Evolutionary conservation across 108 stramenopile genomes (phyloP).

Genomic region (Cylindrotheca fusiformis): DNA sequence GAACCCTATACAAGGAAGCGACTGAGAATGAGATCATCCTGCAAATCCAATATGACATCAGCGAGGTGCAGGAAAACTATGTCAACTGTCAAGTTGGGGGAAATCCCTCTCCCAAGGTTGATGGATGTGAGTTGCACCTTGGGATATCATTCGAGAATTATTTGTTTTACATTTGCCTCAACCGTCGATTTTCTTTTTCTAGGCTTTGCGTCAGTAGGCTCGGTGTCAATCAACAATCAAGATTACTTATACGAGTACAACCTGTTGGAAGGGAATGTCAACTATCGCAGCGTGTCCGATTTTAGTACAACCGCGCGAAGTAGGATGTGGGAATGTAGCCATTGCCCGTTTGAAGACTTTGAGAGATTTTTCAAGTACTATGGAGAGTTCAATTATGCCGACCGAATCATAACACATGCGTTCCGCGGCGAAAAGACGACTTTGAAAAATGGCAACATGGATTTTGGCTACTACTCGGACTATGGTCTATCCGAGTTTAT

Average conservation of each 20-base stretch:
- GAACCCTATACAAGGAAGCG: slow-evolving; percentile 17
- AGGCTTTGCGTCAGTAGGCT: no score
- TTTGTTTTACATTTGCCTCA: no score
- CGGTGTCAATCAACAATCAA: no score
- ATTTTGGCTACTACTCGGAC: slow-evolving; percentile 15
- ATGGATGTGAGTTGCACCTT: slow-evolving; percentile 36
- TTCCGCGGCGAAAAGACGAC: slow-evolving; percentile 34
- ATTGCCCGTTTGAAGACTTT: slow-evolving; percentile 49
- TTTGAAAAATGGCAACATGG: slow-evolving; percentile 58
- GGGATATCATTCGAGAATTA: no score
- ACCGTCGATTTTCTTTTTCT: no score
- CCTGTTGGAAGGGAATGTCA: slow-evolving; percentile 40
- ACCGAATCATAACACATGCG: slow-evolving; percentile 59
- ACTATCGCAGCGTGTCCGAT: slow-evolving; percentile 44
- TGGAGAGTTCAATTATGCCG: slow-evolving; percentile 64
- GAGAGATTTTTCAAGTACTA: slow-evolving; percentile 64
- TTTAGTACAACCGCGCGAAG: slow-evolving; percentile 49
- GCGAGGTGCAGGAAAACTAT: slow-evolving; percentile 42
- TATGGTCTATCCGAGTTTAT: slow-evolving; percentile 20
- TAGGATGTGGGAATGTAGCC: slow-evolving; percentile 33
- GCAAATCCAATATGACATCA: slow-evolving; percentile 45
- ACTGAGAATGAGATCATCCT: slow-evolving; percentile 35
- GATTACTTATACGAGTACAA: slow-evolving; percentile 37
- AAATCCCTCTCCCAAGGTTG: slow-evolving; percentile 12
- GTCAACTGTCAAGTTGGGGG: slow-evolving; percentile 73